Conservation (phyloP, 139 green algal species). For the Coelastrella sp. region DNA sequence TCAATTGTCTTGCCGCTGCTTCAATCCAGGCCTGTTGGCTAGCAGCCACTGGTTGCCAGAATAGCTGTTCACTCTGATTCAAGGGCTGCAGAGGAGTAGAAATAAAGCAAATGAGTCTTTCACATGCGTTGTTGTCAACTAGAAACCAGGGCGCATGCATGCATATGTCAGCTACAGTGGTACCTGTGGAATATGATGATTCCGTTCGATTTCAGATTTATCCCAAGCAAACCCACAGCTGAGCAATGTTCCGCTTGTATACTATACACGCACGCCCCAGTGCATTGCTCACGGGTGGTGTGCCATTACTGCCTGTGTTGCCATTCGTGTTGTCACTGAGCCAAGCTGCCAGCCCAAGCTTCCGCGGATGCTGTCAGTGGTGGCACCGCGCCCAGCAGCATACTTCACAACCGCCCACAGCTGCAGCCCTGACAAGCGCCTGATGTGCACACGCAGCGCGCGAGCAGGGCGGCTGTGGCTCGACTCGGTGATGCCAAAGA, state of each 20-base stretch:
- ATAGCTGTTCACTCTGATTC: background rate
- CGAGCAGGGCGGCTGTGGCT: background rate
- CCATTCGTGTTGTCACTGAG: background rate
- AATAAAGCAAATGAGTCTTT: no score
- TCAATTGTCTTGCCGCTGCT: background rate
- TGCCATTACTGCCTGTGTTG: background rate
- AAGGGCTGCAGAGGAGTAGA: no score
- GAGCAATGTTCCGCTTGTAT: background rate
- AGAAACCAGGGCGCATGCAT: no score
- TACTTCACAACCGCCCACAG: constrained; percentile 38
- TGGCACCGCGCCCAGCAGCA: constrained; percentile 17
- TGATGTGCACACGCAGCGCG: constrained; percentile 12
- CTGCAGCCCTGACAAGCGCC: constrained; percentile 25
- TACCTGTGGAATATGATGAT: no score
- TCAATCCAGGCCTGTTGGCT: background rate
- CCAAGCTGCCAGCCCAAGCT: constrained; percentile 43
- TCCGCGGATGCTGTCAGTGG: background rate
- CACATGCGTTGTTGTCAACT: no score
- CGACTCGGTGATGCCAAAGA: constrained; percentile 35
- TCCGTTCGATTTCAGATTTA: no score
- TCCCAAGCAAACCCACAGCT: no score
- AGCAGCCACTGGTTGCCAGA: background rate
- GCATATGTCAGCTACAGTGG: no score
- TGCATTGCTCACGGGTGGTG: background rate
- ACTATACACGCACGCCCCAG: background rate